Conservation (phyloP, 2,329 filamentous ascomycete species). For the Alternaria gansuensis region DNA sequence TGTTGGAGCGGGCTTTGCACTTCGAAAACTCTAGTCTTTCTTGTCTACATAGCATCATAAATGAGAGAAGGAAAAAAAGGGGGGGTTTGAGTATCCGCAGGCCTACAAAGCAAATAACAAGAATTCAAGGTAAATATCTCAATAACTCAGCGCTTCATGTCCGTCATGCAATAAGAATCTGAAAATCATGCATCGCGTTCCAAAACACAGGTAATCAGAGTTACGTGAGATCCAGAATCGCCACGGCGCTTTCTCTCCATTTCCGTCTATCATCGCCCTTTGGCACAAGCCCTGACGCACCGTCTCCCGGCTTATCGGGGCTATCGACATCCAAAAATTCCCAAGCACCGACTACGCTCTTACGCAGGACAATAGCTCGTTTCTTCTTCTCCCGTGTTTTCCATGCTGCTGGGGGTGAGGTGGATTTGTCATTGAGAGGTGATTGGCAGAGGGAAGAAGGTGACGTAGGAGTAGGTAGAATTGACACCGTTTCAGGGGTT, state of each 20-base stretch:
- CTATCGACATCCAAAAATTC: conserved; percentile 42
- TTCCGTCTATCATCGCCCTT: conserved; percentile 41
- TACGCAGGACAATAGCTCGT: conserved; percentile 42
- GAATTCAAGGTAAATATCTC: not conserved
- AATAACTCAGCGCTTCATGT: conserved; percentile 2
- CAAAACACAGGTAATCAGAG: not conserved
- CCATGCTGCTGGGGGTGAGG: conserved; percentile 39
- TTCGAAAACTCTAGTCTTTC: no score
- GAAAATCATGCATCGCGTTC: not conserved
- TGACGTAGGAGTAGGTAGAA: conserved; percentile 13
- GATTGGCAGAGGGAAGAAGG: conserved; percentile 31
- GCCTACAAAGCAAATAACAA: not conserved
- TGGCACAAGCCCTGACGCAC: not conserved
- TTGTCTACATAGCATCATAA: no score
- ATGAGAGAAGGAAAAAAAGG: no score
- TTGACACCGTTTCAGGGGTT: conserved; percentile 5
- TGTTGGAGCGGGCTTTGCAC: no score
- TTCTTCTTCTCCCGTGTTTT: conserved; percentile 45
- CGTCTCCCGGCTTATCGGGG: conserved; percentile 15
- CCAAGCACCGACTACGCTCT: conserved; percentile 48
- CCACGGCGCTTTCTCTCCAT: conserved; percentile 51
- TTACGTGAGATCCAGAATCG: conserved; percentile 47
- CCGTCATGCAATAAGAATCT: not conserved
- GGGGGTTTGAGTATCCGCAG: no score
- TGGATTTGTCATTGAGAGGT: conserved; percentile 28